phyloP scores from a whole-genome alignment of 164 flowering plant species.

The Macadamia integrifolia region DNA sequence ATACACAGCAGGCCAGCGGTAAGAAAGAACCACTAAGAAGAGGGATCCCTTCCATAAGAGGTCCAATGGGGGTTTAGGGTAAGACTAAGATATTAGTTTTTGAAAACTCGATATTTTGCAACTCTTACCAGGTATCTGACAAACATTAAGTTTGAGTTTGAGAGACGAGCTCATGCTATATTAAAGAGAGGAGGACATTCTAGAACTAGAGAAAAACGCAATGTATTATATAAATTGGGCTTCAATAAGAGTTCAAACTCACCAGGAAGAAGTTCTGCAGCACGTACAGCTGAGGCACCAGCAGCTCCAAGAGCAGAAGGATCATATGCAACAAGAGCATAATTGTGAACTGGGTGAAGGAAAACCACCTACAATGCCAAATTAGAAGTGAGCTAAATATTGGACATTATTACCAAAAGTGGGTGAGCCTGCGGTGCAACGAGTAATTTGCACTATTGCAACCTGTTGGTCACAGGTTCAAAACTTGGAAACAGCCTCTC shows the following conservation, averaged over 20 bases:
- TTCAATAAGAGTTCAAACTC: slow-evolving; percentile 3
- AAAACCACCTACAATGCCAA: slow-evolving; percentile 68
- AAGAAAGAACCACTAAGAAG: no score
- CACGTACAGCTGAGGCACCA: slow-evolving; percentile 74
- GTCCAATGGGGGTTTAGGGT: no score
- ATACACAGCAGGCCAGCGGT: no score
- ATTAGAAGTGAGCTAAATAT: background rate
- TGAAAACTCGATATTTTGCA: background rate
- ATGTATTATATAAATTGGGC: background rate
- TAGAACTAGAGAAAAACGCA: background rate
- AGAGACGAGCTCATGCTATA: background rate
- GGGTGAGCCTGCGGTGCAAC: no score
- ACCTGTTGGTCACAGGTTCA: no score
- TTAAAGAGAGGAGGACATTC: background rate
- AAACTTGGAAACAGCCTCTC: no score
- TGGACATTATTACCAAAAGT: background rate
- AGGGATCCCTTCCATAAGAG: no score
- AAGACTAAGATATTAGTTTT: background rate
- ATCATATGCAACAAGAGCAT: slow-evolving; percentile 87
- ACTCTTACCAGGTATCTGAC: background rate
- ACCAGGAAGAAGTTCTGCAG: slow-evolving; percentile 95
- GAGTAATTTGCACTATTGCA: no score
- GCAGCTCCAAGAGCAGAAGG: slow-evolving; percentile 74
- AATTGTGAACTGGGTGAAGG: slow-evolving; percentile 94
- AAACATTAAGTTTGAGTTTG: no score